Conservation (phyloP, 2,329 filamentous ascomycete genomes). For the Pseudogymnoascus sp. region DNA sequence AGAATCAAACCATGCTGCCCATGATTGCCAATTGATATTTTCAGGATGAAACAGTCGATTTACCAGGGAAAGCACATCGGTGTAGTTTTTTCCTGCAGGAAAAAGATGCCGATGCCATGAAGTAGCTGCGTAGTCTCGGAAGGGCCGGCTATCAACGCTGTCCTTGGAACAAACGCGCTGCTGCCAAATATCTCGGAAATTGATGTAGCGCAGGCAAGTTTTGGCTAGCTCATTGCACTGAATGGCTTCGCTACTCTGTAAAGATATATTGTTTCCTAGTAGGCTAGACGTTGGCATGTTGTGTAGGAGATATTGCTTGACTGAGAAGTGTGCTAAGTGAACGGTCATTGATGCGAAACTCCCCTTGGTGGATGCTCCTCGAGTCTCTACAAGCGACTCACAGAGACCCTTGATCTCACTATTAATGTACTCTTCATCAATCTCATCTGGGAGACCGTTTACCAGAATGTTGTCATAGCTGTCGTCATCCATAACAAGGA, state of each 20-base stretch:
- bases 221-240: neutral
- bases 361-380: neutral
- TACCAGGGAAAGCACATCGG: neutral
- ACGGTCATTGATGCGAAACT: slow-evolving; percentile 15
- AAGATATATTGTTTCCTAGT: neutral
- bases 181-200: neutral
- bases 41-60: neutral
- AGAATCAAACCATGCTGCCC: neutral
- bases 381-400: slow-evolving; percentile 27
- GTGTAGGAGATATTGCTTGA: slow-evolving; percentile 18
- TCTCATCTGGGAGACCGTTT: slow-evolving; percentile 23
- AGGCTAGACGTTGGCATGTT: neutral
- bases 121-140: neutral
- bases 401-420: slow-evolving; percentile 27
- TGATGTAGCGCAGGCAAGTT: neutral
- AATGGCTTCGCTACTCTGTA: neutral
- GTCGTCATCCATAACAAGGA: slow-evolving; percentile 14
- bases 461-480: slow-evolving; percentile 16
- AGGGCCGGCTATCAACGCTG: neutral
- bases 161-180: neutral
- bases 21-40: neutral
- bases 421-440: slow-evolving; percentile 28
- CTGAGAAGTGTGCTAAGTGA: slow-evolving; percentile 21
- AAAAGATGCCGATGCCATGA: neutral
- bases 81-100: neutral